phyloP scores from a whole-genome alignment of 148 eudicot species.

The Fagopyrum homotropicum region DNA sequence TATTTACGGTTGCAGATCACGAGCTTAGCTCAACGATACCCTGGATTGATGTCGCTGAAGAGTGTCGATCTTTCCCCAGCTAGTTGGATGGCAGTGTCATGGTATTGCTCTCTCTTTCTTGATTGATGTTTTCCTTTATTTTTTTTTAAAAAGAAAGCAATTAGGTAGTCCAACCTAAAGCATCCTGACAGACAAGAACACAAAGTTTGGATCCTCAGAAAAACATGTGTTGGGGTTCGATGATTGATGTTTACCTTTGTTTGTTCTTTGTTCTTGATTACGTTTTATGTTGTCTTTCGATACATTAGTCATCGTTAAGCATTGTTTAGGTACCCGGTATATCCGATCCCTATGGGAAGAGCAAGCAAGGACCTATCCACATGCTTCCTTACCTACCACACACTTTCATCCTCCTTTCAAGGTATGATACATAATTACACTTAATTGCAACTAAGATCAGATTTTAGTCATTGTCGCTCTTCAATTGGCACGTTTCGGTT shows the following conservation, averaged over 20 bases:
- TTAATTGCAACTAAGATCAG: not conserved
- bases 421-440: conserved; percentile 31
- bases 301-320: too few species aligned
- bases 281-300: too few species aligned
- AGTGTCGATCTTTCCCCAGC: conserved; percentile 89
- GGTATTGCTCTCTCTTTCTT: conserved; percentile 25
- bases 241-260: too few species aligned
- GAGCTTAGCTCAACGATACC: conserved; percentile 29
- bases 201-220: too few species aligned
- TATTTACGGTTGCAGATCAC: not conserved
- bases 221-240: too few species aligned
- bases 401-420: conserved; percentile 94
- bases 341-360: conserved; percentile 90
- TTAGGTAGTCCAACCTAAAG: not conserved
- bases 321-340: conserved; percentile 79
- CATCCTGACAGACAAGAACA: not conserved
- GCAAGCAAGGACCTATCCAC: conserved; percentile 75
- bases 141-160: not conserved
- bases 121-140: too few species aligned
- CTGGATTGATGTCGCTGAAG: conserved; percentile 64
- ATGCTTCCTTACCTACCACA: conserved; percentile 84
- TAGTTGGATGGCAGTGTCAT: conserved; percentile 87
- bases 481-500: not conserved
- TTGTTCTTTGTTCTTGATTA: too few species aligned
- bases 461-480: not conserved